phyloP scores from a whole-genome alignment of 169 alveolate species.

The Cryptosporidium andersoni region DNA sequence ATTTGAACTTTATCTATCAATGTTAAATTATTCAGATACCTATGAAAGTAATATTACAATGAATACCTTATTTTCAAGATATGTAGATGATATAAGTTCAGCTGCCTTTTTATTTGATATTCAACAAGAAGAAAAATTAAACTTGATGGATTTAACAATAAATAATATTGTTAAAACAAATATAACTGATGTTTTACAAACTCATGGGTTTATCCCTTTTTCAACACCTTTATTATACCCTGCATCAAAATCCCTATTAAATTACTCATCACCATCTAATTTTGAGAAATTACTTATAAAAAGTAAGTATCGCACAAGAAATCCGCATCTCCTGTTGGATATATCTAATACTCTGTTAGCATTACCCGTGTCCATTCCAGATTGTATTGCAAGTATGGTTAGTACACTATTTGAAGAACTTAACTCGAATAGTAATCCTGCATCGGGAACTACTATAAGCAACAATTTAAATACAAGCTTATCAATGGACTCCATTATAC shows the following conservation, averaged over 20 bases:
- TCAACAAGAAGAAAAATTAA: constrained; percentile 33
- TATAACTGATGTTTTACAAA: constrained; percentile 34
- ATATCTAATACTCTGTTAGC: constrained; percentile 37
- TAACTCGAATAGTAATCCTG: neutral
- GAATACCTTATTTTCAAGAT: constrained; percentile 45
- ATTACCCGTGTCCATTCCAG: constrained; percentile 53
- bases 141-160: constrained; percentile 44
- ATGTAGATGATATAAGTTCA: constrained; percentile 24
- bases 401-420: neutral
- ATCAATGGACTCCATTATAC: constrained; percentile 6
- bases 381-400: neutral
- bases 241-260: neutral
- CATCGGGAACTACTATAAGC: neutral
- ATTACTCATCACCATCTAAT: neutral
- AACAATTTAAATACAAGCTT: neutral
- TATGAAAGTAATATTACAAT: constrained; percentile 49
- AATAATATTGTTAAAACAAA: constrained; percentile 59
- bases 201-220: constrained; percentile 31
- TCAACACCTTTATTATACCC: constrained; percentile 44
- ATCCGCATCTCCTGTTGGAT: constrained; percentile 47
- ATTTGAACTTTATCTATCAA: constrained; percentile 52
- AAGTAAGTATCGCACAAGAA: constrained; percentile 25
- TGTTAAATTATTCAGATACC: constrained; percentile 49
- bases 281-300: constrained; percentile 32
- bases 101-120: constrained; percentile 45